phyloP scores from a whole-genome alignment of 2,329 filamentous ascomycete species.

The Aspergillus calidoustus region DNA sequence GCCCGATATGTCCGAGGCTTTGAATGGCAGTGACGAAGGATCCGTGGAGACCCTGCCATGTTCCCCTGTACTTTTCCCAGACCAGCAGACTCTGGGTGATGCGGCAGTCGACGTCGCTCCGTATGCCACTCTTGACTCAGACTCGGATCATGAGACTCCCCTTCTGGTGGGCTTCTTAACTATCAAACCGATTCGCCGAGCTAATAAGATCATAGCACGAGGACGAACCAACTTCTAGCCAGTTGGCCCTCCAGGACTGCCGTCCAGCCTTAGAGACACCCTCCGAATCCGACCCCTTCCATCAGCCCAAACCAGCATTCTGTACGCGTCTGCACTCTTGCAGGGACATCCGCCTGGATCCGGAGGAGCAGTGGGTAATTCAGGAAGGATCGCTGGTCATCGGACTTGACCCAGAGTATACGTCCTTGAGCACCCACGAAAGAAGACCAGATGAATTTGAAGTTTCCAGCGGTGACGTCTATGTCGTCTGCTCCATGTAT shows the following conservation, averaged over 20 bases:
- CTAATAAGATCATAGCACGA: background rate
- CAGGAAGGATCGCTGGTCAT: slow-evolving; percentile 38
- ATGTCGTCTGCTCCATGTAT: slow-evolving; percentile 37
- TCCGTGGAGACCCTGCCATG: background rate
- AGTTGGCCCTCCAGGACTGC: background rate
- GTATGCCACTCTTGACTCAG: slow-evolving; percentile 7
- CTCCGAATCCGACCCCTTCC: slow-evolving; percentile 9
- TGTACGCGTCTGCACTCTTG: slow-evolving; percentile 30
- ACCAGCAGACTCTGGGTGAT: slow-evolving; percentile 7
- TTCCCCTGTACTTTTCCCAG: background rate
- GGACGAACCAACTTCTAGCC: background rate
- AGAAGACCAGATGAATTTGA: slow-evolving; percentile 33
- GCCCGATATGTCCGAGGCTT: slow-evolving; percentile 3
- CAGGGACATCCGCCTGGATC: slow-evolving; percentile 32
- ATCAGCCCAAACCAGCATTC: slow-evolving; percentile 25
- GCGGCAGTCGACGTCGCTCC: slow-evolving; percentile 4
- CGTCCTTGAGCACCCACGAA: slow-evolving; percentile 22
- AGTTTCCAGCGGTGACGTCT: slow-evolving; percentile 34
- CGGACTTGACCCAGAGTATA: slow-evolving; percentile 31
- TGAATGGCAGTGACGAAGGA: background rate
- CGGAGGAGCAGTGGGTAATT: slow-evolving; percentile 31
- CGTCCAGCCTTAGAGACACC: background rate
- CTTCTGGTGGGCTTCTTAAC: slow-evolving; percentile 19
- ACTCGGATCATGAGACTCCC: slow-evolving; percentile 18
- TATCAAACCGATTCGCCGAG: background rate